Evolutionary conservation across 768 basidiomycete genomes (phyloP).

Genomic region (Chalciporus piperatus): DNA sequence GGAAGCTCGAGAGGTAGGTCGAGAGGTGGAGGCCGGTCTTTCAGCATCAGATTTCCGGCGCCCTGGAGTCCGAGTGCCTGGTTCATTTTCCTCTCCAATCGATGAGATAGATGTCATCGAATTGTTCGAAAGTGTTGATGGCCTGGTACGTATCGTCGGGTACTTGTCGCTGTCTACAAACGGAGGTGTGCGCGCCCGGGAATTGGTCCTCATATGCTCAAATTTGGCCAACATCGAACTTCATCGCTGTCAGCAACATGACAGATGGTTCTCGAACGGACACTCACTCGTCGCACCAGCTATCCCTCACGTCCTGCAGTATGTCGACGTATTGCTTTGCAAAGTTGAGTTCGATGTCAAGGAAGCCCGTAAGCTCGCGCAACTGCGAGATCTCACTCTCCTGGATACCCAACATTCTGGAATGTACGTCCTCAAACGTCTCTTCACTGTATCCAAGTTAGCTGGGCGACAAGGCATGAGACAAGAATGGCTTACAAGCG

Average conservation of each 20-base stretch:
- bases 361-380: slow-evolving; percentile 63
- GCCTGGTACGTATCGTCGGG: slow-evolving; percentile 33
- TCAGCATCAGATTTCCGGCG: slow-evolving; percentile 44
- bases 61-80: slow-evolving; percentile 12
- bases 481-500: slow-evolving; percentile 61
- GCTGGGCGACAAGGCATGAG: slow-evolving; percentile 1
- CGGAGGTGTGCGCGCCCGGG: slow-evolving; percentile 16
- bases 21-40: slow-evolving; percentile 47
- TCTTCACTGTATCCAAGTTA: slow-evolving; percentile 61
- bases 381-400: slow-evolving; percentile 74
- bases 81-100: slow-evolving; percentile 39
- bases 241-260: slow-evolving; percentile 9
- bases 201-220: slow-evolving; percentile 18
- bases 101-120: slow-evolving; percentile 14
- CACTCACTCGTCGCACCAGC: slow-evolving; percentile 67
- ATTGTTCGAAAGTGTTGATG: slow-evolving; percentile 24
- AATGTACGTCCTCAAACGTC: slow-evolving; percentile 78
- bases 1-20: slow-evolving; percentile 57
- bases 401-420: slow-evolving; percentile 75
- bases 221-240: slow-evolving; percentile 32
- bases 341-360: slow-evolving; percentile 74
- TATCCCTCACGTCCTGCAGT: slow-evolving; percentile 61
- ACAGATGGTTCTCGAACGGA: neutral
- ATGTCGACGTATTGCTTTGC: slow-evolving; percentile 72
- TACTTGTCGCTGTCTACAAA: slow-evolving; percentile 27